A percentile compares a stretch with the other conserved stretches of the same genome.
phyloP scores from a whole-genome alignment of 2,329 filamentous ascomycete genomes.

The Aplosporella prunicola region DNA sequence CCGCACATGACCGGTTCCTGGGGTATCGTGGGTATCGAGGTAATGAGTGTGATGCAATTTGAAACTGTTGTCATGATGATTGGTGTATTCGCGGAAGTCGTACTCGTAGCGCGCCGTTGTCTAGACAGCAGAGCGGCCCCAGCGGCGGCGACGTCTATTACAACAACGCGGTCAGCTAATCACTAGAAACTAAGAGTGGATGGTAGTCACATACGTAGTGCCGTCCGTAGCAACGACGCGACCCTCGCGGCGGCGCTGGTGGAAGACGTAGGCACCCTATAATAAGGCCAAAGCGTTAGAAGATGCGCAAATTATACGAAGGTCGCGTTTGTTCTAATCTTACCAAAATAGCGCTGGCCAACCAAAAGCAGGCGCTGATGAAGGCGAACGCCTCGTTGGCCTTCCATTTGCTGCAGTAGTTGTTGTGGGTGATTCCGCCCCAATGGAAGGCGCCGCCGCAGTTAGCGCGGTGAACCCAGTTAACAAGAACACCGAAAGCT shows the following conservation, averaged over 20 bases:
- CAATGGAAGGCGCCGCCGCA: conserved; percentile 39
- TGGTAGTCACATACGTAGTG: conserved; percentile 5
- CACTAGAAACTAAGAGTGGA: conserved; percentile 1
- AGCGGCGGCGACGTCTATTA: conserved; percentile 9
- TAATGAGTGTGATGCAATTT: no score
- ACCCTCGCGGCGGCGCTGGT: conserved; percentile 11
- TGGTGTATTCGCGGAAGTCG: no score
- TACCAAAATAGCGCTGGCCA: conserved; percentile 52
- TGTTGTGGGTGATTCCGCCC: conserved; percentile 41
- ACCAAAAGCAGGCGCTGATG: conserved; percentile 61
- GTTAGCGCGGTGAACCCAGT: conserved; percentile 17
- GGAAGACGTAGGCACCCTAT: conserved; percentile 13
- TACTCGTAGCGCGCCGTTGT: no score
- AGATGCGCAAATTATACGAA: no score
- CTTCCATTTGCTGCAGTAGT: conserved; percentile 59
- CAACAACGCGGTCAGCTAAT: no score
- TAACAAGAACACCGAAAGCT: conserved; percentile 48
- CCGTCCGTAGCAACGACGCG: conserved; percentile 13
- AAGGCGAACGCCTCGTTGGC: conserved; percentile 63
- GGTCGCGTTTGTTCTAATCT: conserved; percentile 1
- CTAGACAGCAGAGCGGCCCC: conserved; percentile 14
- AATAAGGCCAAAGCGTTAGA: neutral
- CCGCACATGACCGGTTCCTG: no score
- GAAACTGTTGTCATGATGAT: no score
- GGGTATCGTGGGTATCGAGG: no score